Percentiles rank a stretch among this genome's conserved stretches.
phyloP scores from a whole-genome alignment of 768 basidiomycete genomes.

The Tulasnella sp. region DNA sequence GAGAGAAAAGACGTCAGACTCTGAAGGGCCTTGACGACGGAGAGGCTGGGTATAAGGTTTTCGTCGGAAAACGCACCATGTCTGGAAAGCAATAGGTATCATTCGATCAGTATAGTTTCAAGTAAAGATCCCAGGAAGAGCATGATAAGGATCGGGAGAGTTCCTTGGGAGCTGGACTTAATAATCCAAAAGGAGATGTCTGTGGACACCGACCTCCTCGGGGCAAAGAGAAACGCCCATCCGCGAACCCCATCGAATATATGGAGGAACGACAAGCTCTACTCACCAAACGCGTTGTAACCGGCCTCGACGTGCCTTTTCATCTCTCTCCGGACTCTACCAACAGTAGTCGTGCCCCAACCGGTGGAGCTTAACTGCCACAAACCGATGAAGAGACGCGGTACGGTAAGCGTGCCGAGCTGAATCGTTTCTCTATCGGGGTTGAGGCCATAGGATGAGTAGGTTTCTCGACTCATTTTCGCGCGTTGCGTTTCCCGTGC shows the following conservation, averaged over 20 bases:
- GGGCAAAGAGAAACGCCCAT: not conserved
- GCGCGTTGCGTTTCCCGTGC: not conserved
- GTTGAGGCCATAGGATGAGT: not conserved
- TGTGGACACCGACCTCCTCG: not conserved
- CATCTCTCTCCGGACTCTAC: conserved; percentile 67
- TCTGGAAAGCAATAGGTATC: conserved; percentile 40
- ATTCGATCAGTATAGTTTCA: conserved; percentile 19
- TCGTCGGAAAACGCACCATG: conserved; percentile 47
- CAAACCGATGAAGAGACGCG: conserved; percentile 71
- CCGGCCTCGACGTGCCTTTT: conserved; percentile 56
- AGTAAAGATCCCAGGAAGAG: not conserved
- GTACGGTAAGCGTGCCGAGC: conserved; percentile 53
- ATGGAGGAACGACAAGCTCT: not conserved
- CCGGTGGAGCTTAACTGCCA: conserved; percentile 86
- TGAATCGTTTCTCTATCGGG: conserved; percentile 41
- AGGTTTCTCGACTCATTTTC: not conserved
- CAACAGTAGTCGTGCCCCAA: conserved; percentile 71
- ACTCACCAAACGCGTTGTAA: conserved; percentile 53
- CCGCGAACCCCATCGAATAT: not conserved
- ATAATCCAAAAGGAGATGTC: conserved; percentile 1
- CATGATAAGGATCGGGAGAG: not conserved
- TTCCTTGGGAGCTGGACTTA: not conserved
- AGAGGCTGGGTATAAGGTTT: conserved; percentile 6
- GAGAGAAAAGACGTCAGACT: conserved; percentile 18
- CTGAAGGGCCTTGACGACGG: not conserved